A percentile compares a stretch with the other conserved stretches of the same genome.
Conservation (phyloP, 495 filamentous ascomycete genomes). For the Penicillium subrubescens region DNA sequence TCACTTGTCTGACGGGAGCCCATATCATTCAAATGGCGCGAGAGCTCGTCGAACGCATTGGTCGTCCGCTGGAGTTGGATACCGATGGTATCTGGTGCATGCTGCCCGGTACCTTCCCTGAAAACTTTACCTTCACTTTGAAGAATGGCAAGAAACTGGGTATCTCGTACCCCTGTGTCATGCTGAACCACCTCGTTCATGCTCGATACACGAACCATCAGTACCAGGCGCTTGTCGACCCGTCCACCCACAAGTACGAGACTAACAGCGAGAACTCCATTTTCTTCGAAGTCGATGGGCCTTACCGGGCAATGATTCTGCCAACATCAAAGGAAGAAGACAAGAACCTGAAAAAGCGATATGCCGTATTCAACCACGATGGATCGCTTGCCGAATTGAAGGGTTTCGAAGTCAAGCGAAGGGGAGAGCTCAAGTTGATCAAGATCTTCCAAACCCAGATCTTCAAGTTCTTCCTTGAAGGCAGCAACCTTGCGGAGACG, state of each 20-base stretch:
- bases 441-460: constrained; percentile 99
- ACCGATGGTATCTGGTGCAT: constrained; percentile 99
- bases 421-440: constrained; percentile 98
- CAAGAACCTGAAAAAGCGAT: constrained; percentile 99
- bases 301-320: constrained; percentile 95
- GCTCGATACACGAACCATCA: constrained; percentile 95
- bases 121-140: constrained; percentile 92
- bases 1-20: constrained; percentile 95
- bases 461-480: constrained; percentile 98
- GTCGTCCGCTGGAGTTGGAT: constrained; percentile 93
- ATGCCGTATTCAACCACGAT: constrained; percentile 98
- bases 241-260: constrained; percentile 80
- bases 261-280: constrained; percentile 98
- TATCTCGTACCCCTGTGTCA: constrained; percentile 97
- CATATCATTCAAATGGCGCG: constrained; percentile 97
- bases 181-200: constrained; percentile 98
- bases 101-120: constrained; percentile 93
- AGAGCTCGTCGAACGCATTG: constrained; percentile 90
- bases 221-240: constrained; percentile 86
- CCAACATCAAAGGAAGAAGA: constrained; percentile 98
- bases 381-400: constrained; percentile 96
- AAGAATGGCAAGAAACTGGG: constrained; percentile 93
- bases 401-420: constrained; percentile 95
- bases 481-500: constrained; percentile 79
- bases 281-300: constrained; percentile 98